These are phyloP conservation scores for Prunus yedoensis DNA, from an alignment of 331 rosid genomes.

Conservation along the genomic window DNA sequence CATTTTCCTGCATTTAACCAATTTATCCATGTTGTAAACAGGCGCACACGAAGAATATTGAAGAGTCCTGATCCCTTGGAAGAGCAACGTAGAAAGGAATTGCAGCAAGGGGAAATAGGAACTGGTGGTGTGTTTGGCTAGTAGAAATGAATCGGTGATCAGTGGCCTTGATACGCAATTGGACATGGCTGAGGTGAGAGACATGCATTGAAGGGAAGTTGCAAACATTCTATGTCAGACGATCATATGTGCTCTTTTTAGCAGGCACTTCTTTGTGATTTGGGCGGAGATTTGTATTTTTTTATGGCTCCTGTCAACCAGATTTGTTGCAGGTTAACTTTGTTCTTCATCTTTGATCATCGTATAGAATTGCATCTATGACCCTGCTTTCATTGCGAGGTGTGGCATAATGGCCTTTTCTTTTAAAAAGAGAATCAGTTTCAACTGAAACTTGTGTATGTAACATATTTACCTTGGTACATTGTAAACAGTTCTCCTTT, in stretches of 20 bases:
- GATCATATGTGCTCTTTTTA: slow-evolving; percentile 72
- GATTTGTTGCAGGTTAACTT: slow-evolving; percentile 76
- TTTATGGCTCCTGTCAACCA: slow-evolving; percentile 43
- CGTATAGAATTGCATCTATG: slow-evolving; percentile 47
- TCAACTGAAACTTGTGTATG: slow-evolving; percentile 85
- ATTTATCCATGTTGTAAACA: slow-evolving; percentile 30
- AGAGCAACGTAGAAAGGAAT: slow-evolving; percentile 96
- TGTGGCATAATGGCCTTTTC: slow-evolving; percentile 62
- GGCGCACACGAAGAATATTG: slow-evolving; percentile 72
- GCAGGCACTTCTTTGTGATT: slow-evolving; percentile 57
- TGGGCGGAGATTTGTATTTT: slow-evolving; percentile 56
- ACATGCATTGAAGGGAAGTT: slow-evolving; percentile 67
- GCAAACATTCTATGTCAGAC: slow-evolving; percentile 63
- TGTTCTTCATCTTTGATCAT: slow-evolving; percentile 54
- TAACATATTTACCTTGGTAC: slow-evolving; percentile 70
- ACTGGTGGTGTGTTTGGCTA: slow-evolving; percentile 91
- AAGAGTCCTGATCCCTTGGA: slow-evolving; percentile 97
- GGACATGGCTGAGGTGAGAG: slow-evolving; percentile 74
- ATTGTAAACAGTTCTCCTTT: slow-evolving; percentile 63
- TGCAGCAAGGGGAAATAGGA: slow-evolving; percentile 76
- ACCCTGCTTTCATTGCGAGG: slow-evolving; percentile 52
- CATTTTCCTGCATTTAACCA: slow-evolving; percentile 14
- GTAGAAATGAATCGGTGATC: slow-evolving; percentile 26
- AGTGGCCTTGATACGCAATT: slow-evolving; percentile 30
- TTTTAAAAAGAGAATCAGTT: slow-evolving; percentile 46